Conservation (phyloP, 176 grass and related monocot genomes). For the barley (Hordeum vulgare) region MorexV3_pseudomolecules_assembly NC_058524.1:489472280-489472779, state of each 20-base stretch:
- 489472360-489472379: too few species aligned
- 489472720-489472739: neutral
- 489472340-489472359: too few species aligned
- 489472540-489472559: too few species aligned
- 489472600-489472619: neutral
- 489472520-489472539: conserved; percentile 53
- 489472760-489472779: conserved; percentile 68
- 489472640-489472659: neutral
- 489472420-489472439: neutral
- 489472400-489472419: too few species aligned
- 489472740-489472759: neutral
- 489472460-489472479: conserved; percentile 1
- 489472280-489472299: too few species aligned
- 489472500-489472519: conserved; percentile 51
- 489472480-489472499: neutral
- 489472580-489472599: neutral
- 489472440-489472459: neutral
- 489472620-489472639: neutral
- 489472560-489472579: too few species aligned
- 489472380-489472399: too few species aligned
- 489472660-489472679: neutral
- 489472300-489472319: too few species aligned
- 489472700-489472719: neutral
- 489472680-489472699: neutral
- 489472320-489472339: too few species aligned